Evolutionary conservation across 2,329 filamentous ascomycete species (phyloP).

Genomic region (Cytospora piceicola): DNA sequence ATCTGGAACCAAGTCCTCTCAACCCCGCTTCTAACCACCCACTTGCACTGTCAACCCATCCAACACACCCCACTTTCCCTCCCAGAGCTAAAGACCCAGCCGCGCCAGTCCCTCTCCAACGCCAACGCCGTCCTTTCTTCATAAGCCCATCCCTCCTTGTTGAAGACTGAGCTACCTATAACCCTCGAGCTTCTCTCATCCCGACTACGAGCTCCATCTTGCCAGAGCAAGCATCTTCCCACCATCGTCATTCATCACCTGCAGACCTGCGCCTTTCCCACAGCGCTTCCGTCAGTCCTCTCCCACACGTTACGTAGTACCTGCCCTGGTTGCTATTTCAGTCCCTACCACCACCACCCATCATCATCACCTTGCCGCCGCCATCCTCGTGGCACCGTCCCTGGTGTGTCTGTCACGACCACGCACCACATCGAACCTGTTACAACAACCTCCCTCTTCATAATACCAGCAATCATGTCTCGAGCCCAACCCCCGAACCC

Average conservation of each 20-base stretch:
- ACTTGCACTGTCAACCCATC: background rate
- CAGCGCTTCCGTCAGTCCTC: constrained; percentile 11
- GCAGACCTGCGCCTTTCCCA: constrained; percentile 5
- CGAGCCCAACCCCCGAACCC: constrained; percentile 60
- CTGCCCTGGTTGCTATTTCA: constrained; percentile 20
- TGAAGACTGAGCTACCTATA: background rate
- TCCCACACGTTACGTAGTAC: background rate
- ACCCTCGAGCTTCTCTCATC: too few species aligned
- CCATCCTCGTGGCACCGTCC: constrained; percentile 7
- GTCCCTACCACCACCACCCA: background rate
- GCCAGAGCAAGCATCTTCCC: constrained; percentile 13
- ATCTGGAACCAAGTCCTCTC: constrained; percentile 1
- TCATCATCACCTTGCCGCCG: background rate
- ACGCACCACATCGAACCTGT: background rate
- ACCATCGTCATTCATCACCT: too few species aligned
- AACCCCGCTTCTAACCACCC: constrained; percentile 23
- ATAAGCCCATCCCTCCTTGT: constrained; percentile 14
- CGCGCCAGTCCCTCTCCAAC: constrained; percentile 11
- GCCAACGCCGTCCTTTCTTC: constrained; percentile 5
- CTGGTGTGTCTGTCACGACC: constrained; percentile 4
- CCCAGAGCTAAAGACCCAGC: constrained; percentile 21
- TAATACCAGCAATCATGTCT: constrained; percentile 50
- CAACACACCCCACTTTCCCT: constrained; percentile 21
- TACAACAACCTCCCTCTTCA: constrained; percentile 4
- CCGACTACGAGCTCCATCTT: too few species aligned